Evolutionary conservation across 306 rosid genomes (phyloP).

Genomic region (Adenanthera pavonina): DNA sequence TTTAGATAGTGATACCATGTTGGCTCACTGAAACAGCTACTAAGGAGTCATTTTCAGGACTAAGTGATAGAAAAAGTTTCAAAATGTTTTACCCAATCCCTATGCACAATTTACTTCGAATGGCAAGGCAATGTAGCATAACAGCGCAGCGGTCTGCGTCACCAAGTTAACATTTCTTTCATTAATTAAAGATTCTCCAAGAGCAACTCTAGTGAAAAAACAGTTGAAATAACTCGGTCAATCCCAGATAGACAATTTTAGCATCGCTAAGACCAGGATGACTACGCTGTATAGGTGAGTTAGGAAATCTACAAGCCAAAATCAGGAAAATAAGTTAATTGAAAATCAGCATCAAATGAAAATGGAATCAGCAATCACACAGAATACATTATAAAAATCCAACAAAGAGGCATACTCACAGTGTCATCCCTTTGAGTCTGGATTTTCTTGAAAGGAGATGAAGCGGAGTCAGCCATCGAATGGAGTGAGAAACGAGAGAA

Average conservation of each 20-base stretch:
- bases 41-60: neutral
- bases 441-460: constrained; percentile 74
- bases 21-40: neutral
- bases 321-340: neutral
- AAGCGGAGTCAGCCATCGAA: constrained; percentile 67
- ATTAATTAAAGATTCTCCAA: neutral
- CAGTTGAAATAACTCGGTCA: neutral
- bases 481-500: constrained; percentile 46
- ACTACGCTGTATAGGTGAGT: neutral
- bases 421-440: constrained; percentile 73
- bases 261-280: neutral
- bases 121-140: neutral
- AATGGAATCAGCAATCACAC: neutral
- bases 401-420: constrained; percentile 47
- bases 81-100: neutral
- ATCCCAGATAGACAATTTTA: neutral
- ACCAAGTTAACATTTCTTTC: neutral
- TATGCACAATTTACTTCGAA: neutral
- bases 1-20: neutral
- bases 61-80: neutral
- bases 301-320: neutral
- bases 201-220: neutral
- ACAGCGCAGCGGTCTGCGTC: neutral
- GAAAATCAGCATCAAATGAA: neutral
- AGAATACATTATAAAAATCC: neutral